Percentiles rank a stretch among this genome's conserved stretches.
Conservation (phyloP, 2,329 filamentous ascomycete genomes). For the Beauveria sp. region DNA sequence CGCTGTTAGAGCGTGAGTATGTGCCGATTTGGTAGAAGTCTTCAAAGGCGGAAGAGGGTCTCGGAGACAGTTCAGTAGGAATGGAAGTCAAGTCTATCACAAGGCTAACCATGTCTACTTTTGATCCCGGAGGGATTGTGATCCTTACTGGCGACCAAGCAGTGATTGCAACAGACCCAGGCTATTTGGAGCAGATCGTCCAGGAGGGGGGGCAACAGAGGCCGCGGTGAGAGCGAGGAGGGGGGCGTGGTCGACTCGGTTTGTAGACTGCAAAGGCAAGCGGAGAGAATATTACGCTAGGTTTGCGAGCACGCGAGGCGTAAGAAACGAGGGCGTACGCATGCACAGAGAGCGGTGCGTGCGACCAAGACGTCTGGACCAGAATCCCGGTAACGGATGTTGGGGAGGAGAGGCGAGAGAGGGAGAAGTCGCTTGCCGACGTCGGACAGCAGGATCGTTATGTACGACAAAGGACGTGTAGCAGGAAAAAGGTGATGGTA, state of each 20-base stretch:
- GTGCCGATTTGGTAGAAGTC: slow-evolving; percentile 31
- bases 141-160: not conserved
- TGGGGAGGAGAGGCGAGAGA: not conserved
- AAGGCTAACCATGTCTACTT: slow-evolving; percentile 37
- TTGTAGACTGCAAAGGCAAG: not conserved
- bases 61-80: slow-evolving; percentile 35
- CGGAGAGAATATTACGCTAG: not conserved
- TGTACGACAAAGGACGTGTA: not conserved
- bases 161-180: not conserved
- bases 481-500: not conserved
- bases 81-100: slow-evolving; percentile 35
- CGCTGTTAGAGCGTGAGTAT: slow-evolving; percentile 41
- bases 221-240: not conserved
- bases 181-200: not conserved
- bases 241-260: not conserved
- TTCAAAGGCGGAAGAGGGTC: slow-evolving; percentile 36
- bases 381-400: slow-evolving; percentile 8
- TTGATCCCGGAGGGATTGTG: not conserved
- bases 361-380: slow-evolving; percentile 7
- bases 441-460: not conserved
- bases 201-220: slow-evolving; percentile 2
- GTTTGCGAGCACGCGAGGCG: slow-evolving; percentile 4
- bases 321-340: slow-evolving; percentile 3
- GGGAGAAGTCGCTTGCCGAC: slow-evolving; percentile 2
- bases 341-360: not conserved